Percentiles rank a stretch among this genome's conserved stretches.
phyloP scores from a whole-genome alignment of 2,329 filamentous ascomycete species.

The Chrysoporthe puriensis region DNA sequence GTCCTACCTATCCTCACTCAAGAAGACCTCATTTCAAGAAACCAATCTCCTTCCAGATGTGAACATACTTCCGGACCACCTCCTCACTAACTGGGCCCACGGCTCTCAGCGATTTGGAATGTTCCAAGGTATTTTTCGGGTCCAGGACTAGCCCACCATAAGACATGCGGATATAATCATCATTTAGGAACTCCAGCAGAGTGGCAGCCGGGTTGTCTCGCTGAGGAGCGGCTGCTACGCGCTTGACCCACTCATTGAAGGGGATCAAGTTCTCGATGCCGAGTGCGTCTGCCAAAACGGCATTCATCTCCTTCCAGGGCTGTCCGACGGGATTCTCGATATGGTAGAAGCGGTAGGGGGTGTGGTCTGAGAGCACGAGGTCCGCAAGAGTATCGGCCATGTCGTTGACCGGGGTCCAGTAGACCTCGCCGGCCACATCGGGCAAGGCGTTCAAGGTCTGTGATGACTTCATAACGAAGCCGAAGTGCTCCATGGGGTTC shows the following conservation, averaged over 20 bases:
- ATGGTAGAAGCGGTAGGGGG: constrained; percentile 26
- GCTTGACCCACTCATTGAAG: constrained; percentile 36
- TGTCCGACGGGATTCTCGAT: constrained; percentile 10
- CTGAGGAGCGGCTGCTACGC: constrained; percentile 32
- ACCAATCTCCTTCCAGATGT: background rate
- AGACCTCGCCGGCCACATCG: constrained; percentile 43
- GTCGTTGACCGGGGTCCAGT: constrained; percentile 51
- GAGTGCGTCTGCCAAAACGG: constrained; percentile 29
- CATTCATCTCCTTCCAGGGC: constrained; percentile 4
- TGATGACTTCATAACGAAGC: constrained; percentile 53
- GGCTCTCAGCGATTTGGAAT: background rate
- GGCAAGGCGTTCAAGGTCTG: constrained; percentile 49
- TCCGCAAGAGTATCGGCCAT: constrained; percentile 36
- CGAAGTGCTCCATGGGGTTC: constrained; percentile 56
- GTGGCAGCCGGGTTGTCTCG: constrained; percentile 35
- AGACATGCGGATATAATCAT: constrained; percentile 36
- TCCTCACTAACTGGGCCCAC: background rate
- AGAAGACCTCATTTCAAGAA: background rate
- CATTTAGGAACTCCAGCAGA: constrained; percentile 37
- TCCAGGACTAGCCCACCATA: constrained; percentile 32
- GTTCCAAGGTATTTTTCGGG: background rate
- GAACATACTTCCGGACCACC: background rate
- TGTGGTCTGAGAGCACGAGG: constrained; percentile 28
- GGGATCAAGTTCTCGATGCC: constrained; percentile 34
- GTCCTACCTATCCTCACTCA: too few relatives aligned